Evolutionary conservation across 1,284 basidiomycete genomes (phyloP).

Genomic region (Entoloma clypeatum): DNA sequence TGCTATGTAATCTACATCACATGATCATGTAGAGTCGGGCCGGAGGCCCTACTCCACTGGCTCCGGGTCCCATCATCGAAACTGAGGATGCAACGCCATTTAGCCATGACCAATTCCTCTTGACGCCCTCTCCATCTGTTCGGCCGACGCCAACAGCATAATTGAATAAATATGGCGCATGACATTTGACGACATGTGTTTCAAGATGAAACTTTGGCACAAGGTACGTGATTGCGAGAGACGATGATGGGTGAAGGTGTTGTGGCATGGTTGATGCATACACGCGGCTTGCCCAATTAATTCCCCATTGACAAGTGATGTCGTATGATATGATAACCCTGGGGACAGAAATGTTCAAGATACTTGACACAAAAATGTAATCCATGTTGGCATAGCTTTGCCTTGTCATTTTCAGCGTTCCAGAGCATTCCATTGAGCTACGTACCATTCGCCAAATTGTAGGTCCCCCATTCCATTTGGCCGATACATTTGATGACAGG

Average conservation of each 20-base stretch:
- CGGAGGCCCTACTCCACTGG: too few species aligned
- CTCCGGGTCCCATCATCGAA: slow-evolving; percentile 31
- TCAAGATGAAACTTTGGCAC: slow-evolving; percentile 34
- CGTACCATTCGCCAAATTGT: slow-evolving; percentile 18
- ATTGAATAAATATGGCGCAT: slow-evolving; percentile 26
- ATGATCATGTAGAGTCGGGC: too few species aligned
- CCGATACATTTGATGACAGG: slow-evolving; percentile 16
- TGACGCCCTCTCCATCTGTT: slow-evolving; percentile 34
- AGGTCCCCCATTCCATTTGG: slow-evolving; percentile 21
- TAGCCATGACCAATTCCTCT: slow-evolving; percentile 27
- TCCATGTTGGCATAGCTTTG: slow-evolving; percentile 30
- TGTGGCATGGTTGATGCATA: background rate
- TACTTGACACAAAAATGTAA: slow-evolving; percentile 21
- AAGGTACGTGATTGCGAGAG: slow-evolving; percentile 7
- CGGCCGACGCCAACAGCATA: slow-evolving; percentile 22
- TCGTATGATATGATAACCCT: slow-evolving; percentile 23
- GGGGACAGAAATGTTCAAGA: slow-evolving; percentile 1
- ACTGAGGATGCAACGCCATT: slow-evolving; percentile 28
- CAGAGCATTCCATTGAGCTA: too few species aligned
- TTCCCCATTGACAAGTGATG: slow-evolving; percentile 26
- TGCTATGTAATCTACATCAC: too few species aligned
- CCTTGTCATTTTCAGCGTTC: too few species aligned
- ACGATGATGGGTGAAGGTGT: slow-evolving; percentile 2
- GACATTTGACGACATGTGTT: slow-evolving; percentile 25
- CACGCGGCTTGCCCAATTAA: slow-evolving; percentile 5